Conservation (phyloP, 1,139 yeast genomes). For the Yamadazyma taylorii region DNA sequence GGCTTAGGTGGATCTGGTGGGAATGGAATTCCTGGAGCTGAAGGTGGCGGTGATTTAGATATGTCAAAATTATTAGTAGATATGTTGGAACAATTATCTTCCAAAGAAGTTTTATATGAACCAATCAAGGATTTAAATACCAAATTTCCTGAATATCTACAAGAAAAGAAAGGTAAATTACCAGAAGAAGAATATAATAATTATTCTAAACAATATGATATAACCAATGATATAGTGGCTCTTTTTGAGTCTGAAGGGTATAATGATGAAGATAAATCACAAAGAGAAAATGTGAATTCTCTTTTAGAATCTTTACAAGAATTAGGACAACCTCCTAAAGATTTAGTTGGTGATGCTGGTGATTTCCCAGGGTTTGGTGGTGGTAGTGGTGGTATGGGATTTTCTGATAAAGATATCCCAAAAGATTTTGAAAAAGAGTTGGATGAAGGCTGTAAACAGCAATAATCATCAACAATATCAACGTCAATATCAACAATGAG, state of each 20-base stretch:
- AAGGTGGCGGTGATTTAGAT: constrained; percentile 53
- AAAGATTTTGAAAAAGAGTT: constrained; percentile 49
- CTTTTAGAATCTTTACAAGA: constrained; percentile 73
- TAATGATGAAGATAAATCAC: constrained; percentile 48
- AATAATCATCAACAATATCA: too few species aligned
- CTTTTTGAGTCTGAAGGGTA: constrained; percentile 59
- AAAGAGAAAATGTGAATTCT: constrained; percentile 53
- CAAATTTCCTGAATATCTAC: constrained; percentile 66
- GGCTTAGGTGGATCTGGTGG: constrained; percentile 47
- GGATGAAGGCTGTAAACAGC: constrained; percentile 37
- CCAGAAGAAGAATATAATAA: constrained; percentile 48
- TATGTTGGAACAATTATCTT: constrained; percentile 80
- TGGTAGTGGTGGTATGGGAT: constrained; percentile 34
- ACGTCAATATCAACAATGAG: too few species aligned
- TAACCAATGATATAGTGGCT: constrained; percentile 52
- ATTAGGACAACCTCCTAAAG: constrained; percentile 86
- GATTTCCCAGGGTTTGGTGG: constrained; percentile 58
- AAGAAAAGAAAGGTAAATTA: constrained; percentile 45
- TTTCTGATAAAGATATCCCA: constrained; percentile 46
- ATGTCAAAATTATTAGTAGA: constrained; percentile 68
- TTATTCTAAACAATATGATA: constrained; percentile 55
- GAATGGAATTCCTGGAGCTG: constrained; percentile 44
- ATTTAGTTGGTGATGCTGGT: constrained; percentile 66
- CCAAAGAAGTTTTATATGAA: constrained; percentile 84
- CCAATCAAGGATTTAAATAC: constrained; percentile 80